Evolutionary conservation across 2,329 filamentous ascomycete species (phyloP).

Genomic region (Ophiostoma novo-ulmi): DNA sequence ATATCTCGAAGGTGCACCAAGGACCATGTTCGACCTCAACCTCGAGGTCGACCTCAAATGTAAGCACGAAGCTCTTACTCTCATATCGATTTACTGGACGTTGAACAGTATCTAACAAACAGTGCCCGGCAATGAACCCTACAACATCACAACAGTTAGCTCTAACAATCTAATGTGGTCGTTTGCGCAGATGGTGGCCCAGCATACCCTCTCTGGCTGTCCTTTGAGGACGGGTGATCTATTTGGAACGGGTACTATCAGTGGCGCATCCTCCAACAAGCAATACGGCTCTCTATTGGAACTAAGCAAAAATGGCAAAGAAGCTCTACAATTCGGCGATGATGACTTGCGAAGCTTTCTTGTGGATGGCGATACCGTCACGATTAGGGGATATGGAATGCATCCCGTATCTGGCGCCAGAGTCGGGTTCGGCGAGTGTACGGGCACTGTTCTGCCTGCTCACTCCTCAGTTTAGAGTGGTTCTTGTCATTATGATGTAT

Average conservation of each 20-base stretch:
- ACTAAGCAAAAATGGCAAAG: constrained; percentile 42
- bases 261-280: constrained; percentile 37
- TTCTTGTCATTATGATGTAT: not conserved
- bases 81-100: not conserved
- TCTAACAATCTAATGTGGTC: constrained; percentile 66
- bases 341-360: constrained; percentile 41
- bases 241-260: constrained; percentile 73
- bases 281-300: constrained; percentile 43
- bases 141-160: constrained; percentile 33
- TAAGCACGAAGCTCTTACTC: not conserved
- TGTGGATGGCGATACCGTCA: constrained; percentile 43
- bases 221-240: constrained; percentile 69
- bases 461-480: not conserved
- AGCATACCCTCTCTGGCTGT: constrained; percentile 74
- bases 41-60: constrained; percentile 20
- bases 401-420: constrained; percentile 32
- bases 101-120: not conserved
- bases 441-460: constrained; percentile 24
- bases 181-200: constrained; percentile 77
- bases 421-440: constrained; percentile 44
- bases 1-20: constrained; percentile 54
- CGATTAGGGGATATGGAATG: constrained; percentile 36
- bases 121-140: not conserved
- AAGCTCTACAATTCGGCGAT: constrained; percentile 38
- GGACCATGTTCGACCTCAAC: constrained; percentile 35